Evolutionary conservation across 805 yeast genomes (phyloP).

Genomic region (Candida sakaeoensis): DNA sequence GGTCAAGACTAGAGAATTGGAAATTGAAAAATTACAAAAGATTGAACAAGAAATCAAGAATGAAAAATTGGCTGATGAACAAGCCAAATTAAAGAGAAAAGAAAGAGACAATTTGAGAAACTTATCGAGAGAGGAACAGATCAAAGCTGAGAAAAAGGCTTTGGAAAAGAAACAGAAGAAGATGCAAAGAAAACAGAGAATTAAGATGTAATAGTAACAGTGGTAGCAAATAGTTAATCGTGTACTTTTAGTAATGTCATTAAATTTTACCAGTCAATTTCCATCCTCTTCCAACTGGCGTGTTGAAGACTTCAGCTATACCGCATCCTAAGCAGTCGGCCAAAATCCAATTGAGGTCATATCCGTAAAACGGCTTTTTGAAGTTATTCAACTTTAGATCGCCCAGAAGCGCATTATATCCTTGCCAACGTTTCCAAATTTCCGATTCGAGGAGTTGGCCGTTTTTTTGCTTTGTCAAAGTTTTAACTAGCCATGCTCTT

Average conservation of each 20-base stretch:
- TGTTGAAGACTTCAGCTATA: conserved; percentile 46
- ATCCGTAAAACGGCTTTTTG: conserved; percentile 48
- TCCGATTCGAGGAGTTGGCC: conserved; percentile 43
- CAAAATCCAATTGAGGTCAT: conserved; percentile 46
- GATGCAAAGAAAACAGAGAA: conserved; percentile 58
- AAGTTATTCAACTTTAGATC: conserved; percentile 33
- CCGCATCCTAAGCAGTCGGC: conserved; percentile 54
- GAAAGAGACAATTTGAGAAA: conserved; percentile 55
- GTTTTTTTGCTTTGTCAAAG: conserved; percentile 32
- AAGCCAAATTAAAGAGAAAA: conserved; percentile 64
- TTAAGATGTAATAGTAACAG: conserved; percentile 18
- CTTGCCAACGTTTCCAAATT: conserved; percentile 45
- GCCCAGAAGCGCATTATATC: conserved; percentile 20
- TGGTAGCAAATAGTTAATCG: background rate
- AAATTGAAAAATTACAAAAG: conserved; percentile 66
- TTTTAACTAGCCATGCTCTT: conserved; percentile 40
- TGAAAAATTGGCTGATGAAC: conserved; percentile 69
- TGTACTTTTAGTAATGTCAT: background rate
- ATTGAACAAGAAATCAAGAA: conserved; percentile 59
- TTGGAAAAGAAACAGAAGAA: conserved; percentile 80
- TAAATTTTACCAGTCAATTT: conserved; percentile 47
- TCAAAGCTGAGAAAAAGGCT: conserved; percentile 73
- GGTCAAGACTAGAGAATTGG: conserved; percentile 71
- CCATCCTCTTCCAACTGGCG: conserved; percentile 59
- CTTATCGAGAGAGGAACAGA: conserved; percentile 73